Conservation (phyloP, 1,139 yeast species). For the Debaryomycetaceae sp. region DNA sequence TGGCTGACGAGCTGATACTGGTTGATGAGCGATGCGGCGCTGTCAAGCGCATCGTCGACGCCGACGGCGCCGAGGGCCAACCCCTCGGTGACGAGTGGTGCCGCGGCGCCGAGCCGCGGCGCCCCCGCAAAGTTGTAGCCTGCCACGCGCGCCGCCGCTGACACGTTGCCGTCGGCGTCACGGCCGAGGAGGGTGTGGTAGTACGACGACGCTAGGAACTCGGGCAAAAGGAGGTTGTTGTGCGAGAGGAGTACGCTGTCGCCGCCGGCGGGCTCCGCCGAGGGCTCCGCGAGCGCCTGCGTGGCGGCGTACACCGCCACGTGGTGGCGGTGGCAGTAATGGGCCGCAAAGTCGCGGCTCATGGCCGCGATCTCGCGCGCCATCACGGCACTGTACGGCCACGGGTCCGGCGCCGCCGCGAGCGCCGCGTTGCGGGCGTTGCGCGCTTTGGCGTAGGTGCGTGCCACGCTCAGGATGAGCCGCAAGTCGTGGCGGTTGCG, state of each 20-base stretch:
- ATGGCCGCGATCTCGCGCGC: slow-evolving; percentile 16
- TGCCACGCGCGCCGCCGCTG: slow-evolving; percentile 29
- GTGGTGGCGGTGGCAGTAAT: slow-evolving; percentile 18
- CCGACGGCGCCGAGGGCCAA: slow-evolving; percentile 26
- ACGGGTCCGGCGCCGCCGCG: too few species aligned
- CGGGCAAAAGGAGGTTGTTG: slow-evolving; percentile 33
- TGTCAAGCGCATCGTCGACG: slow-evolving; percentile 18
- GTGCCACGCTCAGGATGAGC: slow-evolving; percentile 27
- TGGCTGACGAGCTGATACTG: slow-evolving; percentile 36
- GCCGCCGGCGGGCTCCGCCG: neutral
- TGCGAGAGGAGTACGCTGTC: slow-evolving; percentile 34
- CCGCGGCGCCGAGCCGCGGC: slow-evolving; percentile 23
- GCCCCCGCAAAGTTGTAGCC: slow-evolving; percentile 30
- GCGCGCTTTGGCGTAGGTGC: slow-evolving; percentile 28
- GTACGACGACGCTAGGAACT: slow-evolving; percentile 29
- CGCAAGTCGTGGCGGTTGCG: too few species aligned
- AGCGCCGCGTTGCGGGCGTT: slow-evolving; percentile 34
- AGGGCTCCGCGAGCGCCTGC: slow-evolving; percentile 16
- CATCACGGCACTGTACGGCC: too few species aligned
- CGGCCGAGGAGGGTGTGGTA: slow-evolving; percentile 34
- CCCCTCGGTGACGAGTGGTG: slow-evolving; percentile 21
- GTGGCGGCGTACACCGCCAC: slow-evolving; percentile 26
- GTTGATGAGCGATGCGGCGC: slow-evolving; percentile 27
- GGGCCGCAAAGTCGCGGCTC: slow-evolving; percentile 21
- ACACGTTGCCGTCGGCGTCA: slow-evolving; percentile 32